Percentiles rank a stretch among this genome's conserved stretches.
phyloP scores from a whole-genome alignment of 2,329 filamentous ascomycete species.

The Talaromyces sp. region DNA sequence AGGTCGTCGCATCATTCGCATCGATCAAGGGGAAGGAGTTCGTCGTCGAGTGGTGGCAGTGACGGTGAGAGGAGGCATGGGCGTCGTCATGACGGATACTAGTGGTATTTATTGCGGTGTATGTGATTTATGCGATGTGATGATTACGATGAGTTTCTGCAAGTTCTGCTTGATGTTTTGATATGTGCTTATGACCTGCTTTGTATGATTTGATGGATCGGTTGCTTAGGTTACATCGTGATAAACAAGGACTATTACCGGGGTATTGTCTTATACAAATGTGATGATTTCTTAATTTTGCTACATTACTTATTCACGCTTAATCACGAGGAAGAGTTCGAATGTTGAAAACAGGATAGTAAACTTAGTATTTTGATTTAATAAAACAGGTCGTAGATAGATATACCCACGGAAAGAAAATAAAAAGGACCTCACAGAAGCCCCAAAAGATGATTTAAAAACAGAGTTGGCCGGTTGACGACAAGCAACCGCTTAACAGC shows the following conservation, averaged over 20 bases:
- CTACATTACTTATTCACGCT: too few species aligned
- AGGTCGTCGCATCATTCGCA: conserved; percentile 9
- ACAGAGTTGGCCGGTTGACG: too few species aligned
- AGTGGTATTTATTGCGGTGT: not conserved
- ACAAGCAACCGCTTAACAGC: conserved; percentile 22
- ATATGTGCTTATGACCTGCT: not conserved
- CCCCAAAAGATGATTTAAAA: not conserved
- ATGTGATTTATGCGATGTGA: not conserved
- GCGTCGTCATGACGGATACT: not conserved
- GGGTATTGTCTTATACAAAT: not conserved
- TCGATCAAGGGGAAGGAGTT: not conserved
- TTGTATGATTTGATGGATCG: not conserved
- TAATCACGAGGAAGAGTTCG: too few species aligned
- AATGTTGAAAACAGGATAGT: too few species aligned
- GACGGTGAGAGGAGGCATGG: not conserved
- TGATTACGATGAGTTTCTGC: not conserved
- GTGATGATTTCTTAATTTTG: too few species aligned
- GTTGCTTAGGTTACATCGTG: not conserved
- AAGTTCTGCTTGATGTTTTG: not conserved
- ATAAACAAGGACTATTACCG: not conserved
- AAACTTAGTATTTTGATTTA: too few species aligned
- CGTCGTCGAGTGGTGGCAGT: not conserved
- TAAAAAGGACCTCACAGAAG: not conserved
- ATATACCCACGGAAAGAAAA: not conserved
- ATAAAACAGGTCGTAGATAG: not conserved